Conservation (phyloP, 202 grass and related monocot genomes). For the Zoysia matrella region DNA sequence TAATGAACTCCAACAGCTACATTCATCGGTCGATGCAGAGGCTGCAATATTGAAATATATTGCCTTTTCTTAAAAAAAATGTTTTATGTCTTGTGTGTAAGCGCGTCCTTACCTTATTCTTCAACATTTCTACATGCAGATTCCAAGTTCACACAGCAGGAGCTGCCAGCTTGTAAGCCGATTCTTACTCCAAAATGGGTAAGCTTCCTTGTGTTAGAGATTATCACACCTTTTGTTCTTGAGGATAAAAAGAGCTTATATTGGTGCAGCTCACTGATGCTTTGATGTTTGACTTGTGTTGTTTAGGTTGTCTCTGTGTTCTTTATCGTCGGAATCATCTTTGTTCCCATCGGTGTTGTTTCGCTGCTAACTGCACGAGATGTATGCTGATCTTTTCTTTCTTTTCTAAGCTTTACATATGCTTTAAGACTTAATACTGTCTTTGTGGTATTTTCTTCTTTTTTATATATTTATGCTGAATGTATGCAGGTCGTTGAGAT, state of each 20-base stretch:
- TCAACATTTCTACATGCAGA: conserved; percentile 46
- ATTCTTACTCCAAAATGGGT: conserved; percentile 99
- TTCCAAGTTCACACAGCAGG: conserved; percentile 89
- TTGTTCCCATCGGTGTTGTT: conserved; percentile 82
- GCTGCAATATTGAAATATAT: too few relatives aligned
- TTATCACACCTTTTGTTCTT: neutral
- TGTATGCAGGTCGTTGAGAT: conserved; percentile 88
- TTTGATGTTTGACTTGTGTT: conserved; percentile 26
- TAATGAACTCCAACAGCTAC: too few relatives aligned
- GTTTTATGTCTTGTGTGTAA: conserved; percentile 26
- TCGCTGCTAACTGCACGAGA: conserved; percentile 75
- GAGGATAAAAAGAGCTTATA: neutral
- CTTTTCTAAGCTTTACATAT: conserved; percentile 1
- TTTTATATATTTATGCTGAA: conserved; percentile 20
- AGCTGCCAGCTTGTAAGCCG: conserved; percentile 96
- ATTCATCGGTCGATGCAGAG: too few relatives aligned
- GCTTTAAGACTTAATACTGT: neutral
- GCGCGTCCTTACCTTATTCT: conserved; percentile 48
- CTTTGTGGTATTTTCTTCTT: conserved; percentile 3
- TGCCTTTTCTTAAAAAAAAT: too few relatives aligned
- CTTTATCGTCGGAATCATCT: conserved; percentile 70
- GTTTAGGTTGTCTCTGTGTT: conserved; percentile 91
- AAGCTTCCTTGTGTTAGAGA: conserved; percentile 6
- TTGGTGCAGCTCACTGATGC: conserved; percentile 24
- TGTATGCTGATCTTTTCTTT: conserved; percentile 46